These are phyloP conservation scores for Quercus lobata DNA, from an alignment of 331 rosid species.

Conservation along the genomic window DNA sequence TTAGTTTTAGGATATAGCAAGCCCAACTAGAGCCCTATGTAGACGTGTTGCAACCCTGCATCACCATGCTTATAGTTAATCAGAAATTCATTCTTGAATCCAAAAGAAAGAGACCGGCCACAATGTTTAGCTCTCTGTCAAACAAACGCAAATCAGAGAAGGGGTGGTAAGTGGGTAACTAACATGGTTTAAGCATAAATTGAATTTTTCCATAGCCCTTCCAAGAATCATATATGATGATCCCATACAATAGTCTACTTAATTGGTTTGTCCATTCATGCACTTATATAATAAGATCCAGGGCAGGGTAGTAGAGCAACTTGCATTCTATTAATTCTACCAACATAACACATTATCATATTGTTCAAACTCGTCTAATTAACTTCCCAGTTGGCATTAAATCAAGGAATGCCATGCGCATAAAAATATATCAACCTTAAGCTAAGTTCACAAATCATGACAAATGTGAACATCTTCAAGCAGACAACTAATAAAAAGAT, in stretches of 20 bases:
- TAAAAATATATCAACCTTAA: neutral
- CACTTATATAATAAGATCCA: neutral
- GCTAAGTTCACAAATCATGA: neutral
- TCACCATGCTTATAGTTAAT: neutral
- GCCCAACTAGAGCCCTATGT: neutral
- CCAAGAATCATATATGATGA: neutral
- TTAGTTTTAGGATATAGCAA: neutral
- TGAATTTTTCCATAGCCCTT: neutral
- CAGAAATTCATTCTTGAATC: neutral
- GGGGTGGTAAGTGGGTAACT: neutral
- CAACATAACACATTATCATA: neutral
- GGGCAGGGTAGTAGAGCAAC: neutral
- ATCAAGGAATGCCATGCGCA: neutral
- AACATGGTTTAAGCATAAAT: neutral
- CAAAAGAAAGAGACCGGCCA: neutral
- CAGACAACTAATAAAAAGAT: too few species aligned
- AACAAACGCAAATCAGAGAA: neutral
- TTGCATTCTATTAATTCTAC: neutral
- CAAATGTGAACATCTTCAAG: too few species aligned
- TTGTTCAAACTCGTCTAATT: neutral
- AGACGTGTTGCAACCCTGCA: neutral
- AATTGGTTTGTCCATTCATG: neutral
- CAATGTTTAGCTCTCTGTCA: neutral
- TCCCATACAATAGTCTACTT: neutral
- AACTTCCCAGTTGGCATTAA: neutral